These are phyloP conservation scores for Saprolegnia parasitica DNA, from an alignment of 352 stramenopile genomes.

Conservation along the genomic window DNA sequence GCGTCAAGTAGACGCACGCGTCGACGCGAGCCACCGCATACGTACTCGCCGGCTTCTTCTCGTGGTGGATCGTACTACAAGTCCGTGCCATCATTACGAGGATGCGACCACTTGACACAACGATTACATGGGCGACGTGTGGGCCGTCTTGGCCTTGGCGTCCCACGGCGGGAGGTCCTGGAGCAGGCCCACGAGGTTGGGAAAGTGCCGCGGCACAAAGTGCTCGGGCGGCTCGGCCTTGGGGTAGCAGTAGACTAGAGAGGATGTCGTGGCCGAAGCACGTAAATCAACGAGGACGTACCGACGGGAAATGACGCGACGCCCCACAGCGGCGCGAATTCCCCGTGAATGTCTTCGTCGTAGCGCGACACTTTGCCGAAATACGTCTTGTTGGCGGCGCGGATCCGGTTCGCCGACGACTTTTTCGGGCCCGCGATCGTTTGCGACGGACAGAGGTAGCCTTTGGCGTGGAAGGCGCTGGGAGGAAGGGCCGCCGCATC, in stretches of 20 bases:
- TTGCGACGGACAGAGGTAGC: slow-evolving; percentile 17
- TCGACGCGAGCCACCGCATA: slow-evolving; percentile 79
- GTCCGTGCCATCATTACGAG: background rate
- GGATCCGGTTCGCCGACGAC: slow-evolving; percentile 6
- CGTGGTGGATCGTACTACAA: slow-evolving; percentile 54
- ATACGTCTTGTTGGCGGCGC: slow-evolving; percentile 28
- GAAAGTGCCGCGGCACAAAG: slow-evolving; percentile 56
- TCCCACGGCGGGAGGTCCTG: slow-evolving; percentile 61
- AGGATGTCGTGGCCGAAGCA: background rate
- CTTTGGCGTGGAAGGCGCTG: slow-evolving; percentile 3
- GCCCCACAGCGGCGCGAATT: slow-evolving; percentile 78
- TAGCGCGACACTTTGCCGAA: slow-evolving; percentile 28
- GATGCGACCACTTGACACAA: background rate
- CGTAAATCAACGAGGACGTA: background rate
- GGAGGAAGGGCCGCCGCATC: background rate
- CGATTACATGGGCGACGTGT: slow-evolving; percentile 41
- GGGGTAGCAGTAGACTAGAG: slow-evolving; percentile 72
- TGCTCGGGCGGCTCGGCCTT: slow-evolving; percentile 45
- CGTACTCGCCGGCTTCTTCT: slow-evolving; percentile 56
- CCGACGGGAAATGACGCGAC: slow-evolving; percentile 65
- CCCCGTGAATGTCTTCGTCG: slow-evolving; percentile 56
- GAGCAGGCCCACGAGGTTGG: slow-evolving; percentile 83
- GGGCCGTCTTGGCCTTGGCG: slow-evolving; percentile 31
- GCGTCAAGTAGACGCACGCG: slow-evolving; percentile 63
- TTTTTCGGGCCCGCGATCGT: background rate